Percentiles rank a stretch among this genome's conserved stretches.
phyloP scores from a whole-genome alignment of 805 yeast genomes.

The Candida adriatica region DNA sequence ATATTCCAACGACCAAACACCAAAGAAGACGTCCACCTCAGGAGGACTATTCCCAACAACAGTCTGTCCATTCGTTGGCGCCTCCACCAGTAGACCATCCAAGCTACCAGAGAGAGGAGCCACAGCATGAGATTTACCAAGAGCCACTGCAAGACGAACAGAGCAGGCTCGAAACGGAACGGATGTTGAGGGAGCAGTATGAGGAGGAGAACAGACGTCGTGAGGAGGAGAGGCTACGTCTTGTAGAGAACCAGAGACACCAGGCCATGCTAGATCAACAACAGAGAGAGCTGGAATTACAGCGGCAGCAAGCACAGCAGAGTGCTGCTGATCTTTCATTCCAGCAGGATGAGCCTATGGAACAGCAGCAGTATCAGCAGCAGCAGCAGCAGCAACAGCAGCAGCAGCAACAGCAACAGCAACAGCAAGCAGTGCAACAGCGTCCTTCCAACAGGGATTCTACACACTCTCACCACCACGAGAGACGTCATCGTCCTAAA shows the following conservation, averaged over 20 bases:
- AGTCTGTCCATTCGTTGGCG: constrained; percentile 7
- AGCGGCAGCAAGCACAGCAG: constrained; percentile 1
- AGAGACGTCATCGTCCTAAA: constrained; percentile 48
- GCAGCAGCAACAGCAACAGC: constrained; percentile 15
- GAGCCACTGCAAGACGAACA: not conserved
- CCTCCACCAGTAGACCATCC: constrained; percentile 9
- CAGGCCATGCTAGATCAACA: not conserved
- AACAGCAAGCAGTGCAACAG: constrained; percentile 8
- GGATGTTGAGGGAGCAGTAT: not conserved
- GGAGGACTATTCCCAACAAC: constrained; percentile 4
- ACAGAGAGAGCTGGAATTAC: not conserved
- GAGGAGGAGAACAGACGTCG: not conserved
- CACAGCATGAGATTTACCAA: constrained; percentile 1
- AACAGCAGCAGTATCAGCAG: constrained; percentile 6
- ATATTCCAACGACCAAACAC: constrained; percentile 13
- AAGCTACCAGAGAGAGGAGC: constrained; percentile 1
- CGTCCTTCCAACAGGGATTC: not conserved
- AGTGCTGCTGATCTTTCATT: not conserved
- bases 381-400: constrained; percentile 11
- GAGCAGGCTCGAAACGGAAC: not conserved
- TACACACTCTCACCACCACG: constrained; percentile 10
- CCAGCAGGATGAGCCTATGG: constrained; percentile 6
- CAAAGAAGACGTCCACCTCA: constrained; percentile 23
- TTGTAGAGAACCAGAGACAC: not conserved
- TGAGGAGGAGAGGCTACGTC: not conserved